Conservation (phyloP, 805 yeast genomes). For the Wickerhamiella australiensis region DNA sequence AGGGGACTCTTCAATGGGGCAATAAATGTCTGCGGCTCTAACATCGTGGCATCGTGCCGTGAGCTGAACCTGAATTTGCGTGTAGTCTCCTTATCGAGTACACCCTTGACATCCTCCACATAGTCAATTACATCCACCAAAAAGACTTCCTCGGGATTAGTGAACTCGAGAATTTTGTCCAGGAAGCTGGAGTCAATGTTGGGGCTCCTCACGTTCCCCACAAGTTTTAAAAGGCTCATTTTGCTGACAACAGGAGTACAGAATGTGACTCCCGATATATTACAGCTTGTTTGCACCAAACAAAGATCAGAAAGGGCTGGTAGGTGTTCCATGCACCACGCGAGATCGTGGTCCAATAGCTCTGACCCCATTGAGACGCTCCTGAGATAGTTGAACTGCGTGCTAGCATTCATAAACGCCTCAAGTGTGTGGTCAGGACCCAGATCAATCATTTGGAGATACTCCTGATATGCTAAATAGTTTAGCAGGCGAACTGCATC, state of each 20-base stretch:
- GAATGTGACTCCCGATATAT: not conserved
- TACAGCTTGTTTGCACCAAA: not conserved
- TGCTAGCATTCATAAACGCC: not conserved
- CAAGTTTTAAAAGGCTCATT: not conserved
- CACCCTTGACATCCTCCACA: not conserved
- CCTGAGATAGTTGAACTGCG: not conserved
- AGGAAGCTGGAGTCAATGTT: not conserved
- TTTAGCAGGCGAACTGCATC: not conserved
- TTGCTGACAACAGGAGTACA: not conserved
- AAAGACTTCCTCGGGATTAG: not conserved
- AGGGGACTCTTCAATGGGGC: not conserved
- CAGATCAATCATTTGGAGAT: not conserved
- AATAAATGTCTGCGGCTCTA: not conserved
- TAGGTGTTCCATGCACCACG: slow-evolving; percentile 1
- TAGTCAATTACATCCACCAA: not conserved
- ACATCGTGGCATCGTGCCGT: not conserved
- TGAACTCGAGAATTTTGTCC: not conserved
- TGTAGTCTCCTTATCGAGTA: not conserved
- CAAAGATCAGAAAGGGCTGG: not conserved
- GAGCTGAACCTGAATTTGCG: not conserved
- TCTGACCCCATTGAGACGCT: not conserved
- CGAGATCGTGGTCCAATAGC: not conserved
- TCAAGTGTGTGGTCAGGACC: not conserved
- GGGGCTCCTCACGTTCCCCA: not conserved
- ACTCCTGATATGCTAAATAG: not conserved